Conservation (phyloP, 768 basidiomycete genomes). For the Podaxis mareebaensis region DNA sequence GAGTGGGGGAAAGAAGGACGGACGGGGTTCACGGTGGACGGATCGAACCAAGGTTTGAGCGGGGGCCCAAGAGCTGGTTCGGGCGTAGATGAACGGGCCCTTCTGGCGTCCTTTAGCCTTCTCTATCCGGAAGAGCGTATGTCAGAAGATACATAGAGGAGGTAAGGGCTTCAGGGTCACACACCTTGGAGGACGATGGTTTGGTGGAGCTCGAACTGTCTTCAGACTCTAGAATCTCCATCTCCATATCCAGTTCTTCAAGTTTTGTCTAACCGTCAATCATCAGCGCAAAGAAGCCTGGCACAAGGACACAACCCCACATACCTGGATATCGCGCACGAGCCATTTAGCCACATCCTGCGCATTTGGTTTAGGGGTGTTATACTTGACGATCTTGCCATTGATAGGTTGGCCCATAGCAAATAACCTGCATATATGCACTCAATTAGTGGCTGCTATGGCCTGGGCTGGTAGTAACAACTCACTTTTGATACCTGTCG, state of each 20-base stretch:
- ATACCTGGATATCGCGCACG: slow-evolving; percentile 11
- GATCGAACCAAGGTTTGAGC: slow-evolving; percentile 4
- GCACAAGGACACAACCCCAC: not conserved
- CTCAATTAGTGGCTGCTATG: not conserved
- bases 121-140: not conserved
- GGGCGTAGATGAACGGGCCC: not conserved
- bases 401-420: slow-evolving; percentile 7
- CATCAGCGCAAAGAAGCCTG: not conserved
- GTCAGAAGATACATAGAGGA: not conserved
- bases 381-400: slow-evolving; percentile 12
- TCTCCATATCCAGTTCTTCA: slow-evolving; percentile 6
- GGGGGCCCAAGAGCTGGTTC: not conserved
- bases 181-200: not conserved
- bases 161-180: not conserved
- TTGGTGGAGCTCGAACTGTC: not conserved
- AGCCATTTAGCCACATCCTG: slow-evolving; percentile 8
- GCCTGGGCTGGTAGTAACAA: not conserved
- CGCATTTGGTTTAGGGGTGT: slow-evolving; percentile 9
- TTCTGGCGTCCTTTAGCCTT: not conserved
- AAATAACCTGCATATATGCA: slow-evolving; percentile 5
- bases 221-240: slow-evolving; percentile 5
- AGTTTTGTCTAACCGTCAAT: not conserved
- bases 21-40: slow-evolving; percentile 8
- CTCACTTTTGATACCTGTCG: slow-evolving; percentile 8
- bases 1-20: not conserved